Conservation (phyloP, 2,329 filamentous ascomycete genomes). For the Dactylellina sp. region DNA sequence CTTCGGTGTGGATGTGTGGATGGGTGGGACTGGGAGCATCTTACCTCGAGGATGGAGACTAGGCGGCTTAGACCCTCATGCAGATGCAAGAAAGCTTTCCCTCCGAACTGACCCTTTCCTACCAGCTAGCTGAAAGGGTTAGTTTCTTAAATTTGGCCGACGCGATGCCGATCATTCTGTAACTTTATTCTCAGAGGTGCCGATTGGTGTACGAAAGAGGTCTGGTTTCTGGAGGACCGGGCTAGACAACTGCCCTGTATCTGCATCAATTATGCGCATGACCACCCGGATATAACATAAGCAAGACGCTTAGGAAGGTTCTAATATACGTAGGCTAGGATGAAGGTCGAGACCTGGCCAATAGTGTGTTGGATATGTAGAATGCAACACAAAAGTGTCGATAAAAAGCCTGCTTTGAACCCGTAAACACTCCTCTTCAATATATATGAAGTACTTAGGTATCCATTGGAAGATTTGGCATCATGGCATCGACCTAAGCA, state of each 20-base stretch:
- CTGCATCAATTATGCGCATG: slow-evolving; percentile 27
- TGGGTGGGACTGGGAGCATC: slow-evolving; percentile 24
- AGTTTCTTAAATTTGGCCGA: slow-evolving; percentile 10
- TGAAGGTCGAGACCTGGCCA: slow-evolving; percentile 26
- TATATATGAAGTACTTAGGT: slow-evolving; percentile 1
- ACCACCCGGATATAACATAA: slow-evolving; percentile 13
- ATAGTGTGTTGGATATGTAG: slow-evolving; percentile 55
- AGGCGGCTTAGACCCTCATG: slow-evolving; percentile 8
- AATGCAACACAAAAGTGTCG: slow-evolving; percentile 56
- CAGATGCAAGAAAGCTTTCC: slow-evolving; percentile 18
- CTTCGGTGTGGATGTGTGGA: slow-evolving; percentile 21
- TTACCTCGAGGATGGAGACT: slow-evolving; percentile 1
- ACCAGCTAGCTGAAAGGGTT: slow-evolving; percentile 23
- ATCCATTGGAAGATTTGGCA: slow-evolving; percentile 20
- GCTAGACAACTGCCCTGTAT: slow-evolving; percentile 3
- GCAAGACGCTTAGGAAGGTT: slow-evolving; percentile 1
- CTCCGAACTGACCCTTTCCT: slow-evolving; percentile 23
- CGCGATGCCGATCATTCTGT: slow-evolving; percentile 34
- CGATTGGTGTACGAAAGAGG: slow-evolving; percentile 15
- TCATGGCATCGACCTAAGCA: slow-evolving; percentile 7
- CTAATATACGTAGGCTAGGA: no score
- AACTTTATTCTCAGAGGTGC: slow-evolving; percentile 39
- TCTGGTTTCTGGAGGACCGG: slow-evolving; percentile 19
- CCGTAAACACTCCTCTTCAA: not conserved
- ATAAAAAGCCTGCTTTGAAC: slow-evolving; percentile 19